Conservation (phyloP, 257 asterid genomes). For the Nicotiana undulata region DNA sequence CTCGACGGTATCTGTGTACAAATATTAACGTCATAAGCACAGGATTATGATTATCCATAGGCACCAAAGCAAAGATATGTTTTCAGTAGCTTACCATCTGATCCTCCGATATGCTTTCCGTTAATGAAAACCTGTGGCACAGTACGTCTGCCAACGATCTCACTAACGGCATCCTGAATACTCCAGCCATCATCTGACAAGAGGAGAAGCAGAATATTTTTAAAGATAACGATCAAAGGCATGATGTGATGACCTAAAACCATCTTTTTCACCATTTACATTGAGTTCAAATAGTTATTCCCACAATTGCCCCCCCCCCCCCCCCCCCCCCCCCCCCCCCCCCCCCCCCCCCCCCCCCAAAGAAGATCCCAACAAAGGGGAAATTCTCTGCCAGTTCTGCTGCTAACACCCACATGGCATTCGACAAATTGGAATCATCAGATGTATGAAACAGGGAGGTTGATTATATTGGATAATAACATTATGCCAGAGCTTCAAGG, state of each 20-base stretch:
- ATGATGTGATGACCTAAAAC: background rate
- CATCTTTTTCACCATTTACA: background rate
- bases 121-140: slow-evolving; percentile 89
- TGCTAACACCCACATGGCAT: background rate
- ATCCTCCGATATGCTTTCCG: slow-evolving; percentile 93
- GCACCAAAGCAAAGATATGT: background rate
- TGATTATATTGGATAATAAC: background rate
- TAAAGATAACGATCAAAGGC: background rate
- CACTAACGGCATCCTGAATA: slow-evolving; percentile 72
- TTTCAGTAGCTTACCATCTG: slow-evolving; percentile 59
- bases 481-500: background rate
- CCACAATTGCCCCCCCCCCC: background rate
- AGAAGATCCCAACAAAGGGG: background rate
- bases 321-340: too few relatives aligned
- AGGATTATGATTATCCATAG: background rate
- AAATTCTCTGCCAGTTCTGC: background rate
- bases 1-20: slow-evolving; percentile 69
- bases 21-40: background rate
- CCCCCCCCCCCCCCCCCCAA: too few relatives aligned
- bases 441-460: background rate
- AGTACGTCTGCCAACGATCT: slow-evolving; percentile 64
- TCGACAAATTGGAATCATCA: background rate
- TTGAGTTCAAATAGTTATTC: background rate
- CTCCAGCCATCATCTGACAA: slow-evolving; percentile 60
- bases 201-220: background rate